These are phyloP conservation scores for Termitomyces sp. DNA, from an alignment of 768 basidiomycete genomes.

Conservation along the genomic window DNA sequence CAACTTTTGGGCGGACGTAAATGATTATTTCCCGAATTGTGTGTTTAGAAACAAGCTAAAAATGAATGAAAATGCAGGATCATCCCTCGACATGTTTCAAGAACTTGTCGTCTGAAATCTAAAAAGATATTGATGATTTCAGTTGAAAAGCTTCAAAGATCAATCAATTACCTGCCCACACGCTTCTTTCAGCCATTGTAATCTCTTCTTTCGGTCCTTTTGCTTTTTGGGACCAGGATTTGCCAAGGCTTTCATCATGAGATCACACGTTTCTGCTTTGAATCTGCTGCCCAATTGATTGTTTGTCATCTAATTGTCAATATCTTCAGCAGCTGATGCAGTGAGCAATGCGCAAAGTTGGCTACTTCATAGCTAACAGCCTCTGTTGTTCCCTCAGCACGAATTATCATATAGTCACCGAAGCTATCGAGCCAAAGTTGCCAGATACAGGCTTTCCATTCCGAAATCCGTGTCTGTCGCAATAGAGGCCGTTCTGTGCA, in stretches of 20 bases:
- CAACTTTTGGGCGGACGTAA: conserved; percentile 28
- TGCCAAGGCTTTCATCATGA: conserved; percentile 36
- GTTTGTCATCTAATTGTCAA: background rate
- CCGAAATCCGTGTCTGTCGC: conserved; percentile 36
- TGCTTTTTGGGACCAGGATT: conserved; percentile 27
- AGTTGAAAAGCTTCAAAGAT: background rate
- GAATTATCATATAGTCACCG: conserved; percentile 30
- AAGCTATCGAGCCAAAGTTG: conserved; percentile 53
- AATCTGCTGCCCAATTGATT: conserved; percentile 42
- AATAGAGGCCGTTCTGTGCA: conserved; percentile 55
- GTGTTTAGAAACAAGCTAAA: background rate
- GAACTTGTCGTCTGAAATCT: conserved; percentile 10
- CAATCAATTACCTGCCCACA: conserved; percentile 39
- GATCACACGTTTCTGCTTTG: conserved; percentile 49
- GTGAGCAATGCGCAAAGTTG: background rate
- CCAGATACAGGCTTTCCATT: conserved; percentile 69
- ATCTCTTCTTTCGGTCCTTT: conserved; percentile 32
- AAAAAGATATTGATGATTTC: background rate
- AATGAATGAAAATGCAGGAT: background rate
- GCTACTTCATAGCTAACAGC: conserved; percentile 5
- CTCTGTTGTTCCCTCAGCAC: conserved; percentile 14
- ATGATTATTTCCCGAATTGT: background rate
- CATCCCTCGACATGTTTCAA: conserved; percentile 6
- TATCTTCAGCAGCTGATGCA: background rate
- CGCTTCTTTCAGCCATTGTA: conserved; percentile 53